Conservation (phyloP, 306 rosid species). For the Arachis stenosperma region DNA sequence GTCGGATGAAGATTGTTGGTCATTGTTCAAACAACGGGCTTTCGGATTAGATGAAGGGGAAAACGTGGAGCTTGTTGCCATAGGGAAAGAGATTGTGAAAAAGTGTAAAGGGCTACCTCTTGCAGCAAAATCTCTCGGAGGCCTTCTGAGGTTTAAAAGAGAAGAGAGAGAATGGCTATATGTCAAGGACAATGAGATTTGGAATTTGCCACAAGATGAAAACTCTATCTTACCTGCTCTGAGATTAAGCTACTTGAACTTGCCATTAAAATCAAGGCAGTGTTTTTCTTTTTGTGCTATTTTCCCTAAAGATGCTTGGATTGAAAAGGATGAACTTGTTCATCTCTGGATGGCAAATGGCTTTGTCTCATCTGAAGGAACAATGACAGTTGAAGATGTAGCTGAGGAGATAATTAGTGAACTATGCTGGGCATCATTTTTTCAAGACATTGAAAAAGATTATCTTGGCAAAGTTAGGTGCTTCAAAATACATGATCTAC, state of each 20-base stretch:
- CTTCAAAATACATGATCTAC: too few relatives aligned
- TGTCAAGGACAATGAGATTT: conserved; percentile 14
- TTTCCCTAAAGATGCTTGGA: background rate
- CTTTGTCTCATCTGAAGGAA: background rate
- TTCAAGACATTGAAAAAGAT: too few relatives aligned
- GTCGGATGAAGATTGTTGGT: conserved; percentile 42
- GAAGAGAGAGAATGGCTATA: conserved; percentile 16
- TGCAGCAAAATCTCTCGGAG: conserved; percentile 25
- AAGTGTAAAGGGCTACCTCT: conserved; percentile 32
- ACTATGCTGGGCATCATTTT: too few relatives aligned
- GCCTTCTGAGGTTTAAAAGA: conserved; percentile 18
- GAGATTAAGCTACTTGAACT: conserved; percentile 26
- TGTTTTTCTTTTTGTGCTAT: conserved; percentile 37
- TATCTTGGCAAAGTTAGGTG: too few relatives aligned
- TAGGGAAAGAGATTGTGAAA: conserved; percentile 1
- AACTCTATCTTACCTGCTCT: conserved; percentile 31
- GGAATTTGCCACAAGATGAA: conserved; percentile 27
- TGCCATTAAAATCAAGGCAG: conserved; percentile 17
- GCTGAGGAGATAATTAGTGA: too few relatives aligned
- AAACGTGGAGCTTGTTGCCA: background rate
- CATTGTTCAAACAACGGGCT: conserved; percentile 41
- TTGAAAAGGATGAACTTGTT: conserved; percentile 2
- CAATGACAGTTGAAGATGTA: too few relatives aligned
- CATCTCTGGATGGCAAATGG: conserved; percentile 41
- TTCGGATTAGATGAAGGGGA: background rate